These are phyloP conservation scores for Aspergillus oerlinghausenensis DNA, from an alignment of 2,329 filamentous ascomycete species.

Conservation along the genomic window DNA sequence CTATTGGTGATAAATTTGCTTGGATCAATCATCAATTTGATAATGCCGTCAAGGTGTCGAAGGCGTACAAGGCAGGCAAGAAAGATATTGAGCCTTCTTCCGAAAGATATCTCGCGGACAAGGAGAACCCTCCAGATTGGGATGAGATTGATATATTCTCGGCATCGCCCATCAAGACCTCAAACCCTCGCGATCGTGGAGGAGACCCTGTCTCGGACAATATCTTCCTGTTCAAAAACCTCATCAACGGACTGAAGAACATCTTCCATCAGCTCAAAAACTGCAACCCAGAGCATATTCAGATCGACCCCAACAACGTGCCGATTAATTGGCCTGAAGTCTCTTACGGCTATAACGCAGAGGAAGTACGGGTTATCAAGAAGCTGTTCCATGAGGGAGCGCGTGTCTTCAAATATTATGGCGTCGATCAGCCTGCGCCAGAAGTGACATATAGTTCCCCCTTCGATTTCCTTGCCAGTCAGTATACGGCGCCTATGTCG, in stretches of 20 bases:
- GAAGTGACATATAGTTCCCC: constrained; percentile 74
- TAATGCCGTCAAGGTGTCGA: constrained; percentile 90
- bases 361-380: constrained; percentile 93
- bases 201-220: constrained; percentile 92
- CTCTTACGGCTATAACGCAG: constrained; percentile 91
- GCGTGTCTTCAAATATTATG: constrained; percentile 95
- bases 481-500: constrained; percentile 87
- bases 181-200: constrained; percentile 81
- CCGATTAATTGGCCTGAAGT: constrained; percentile 93
- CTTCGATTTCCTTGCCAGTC: constrained; percentile 88
- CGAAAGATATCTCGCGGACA: constrained; percentile 81
- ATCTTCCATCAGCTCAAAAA: constrained; percentile 92
- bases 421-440: constrained; percentile 70
- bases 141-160: constrained; percentile 97
- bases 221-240: constrained; percentile 94
- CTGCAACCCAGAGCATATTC: constrained; percentile 68
- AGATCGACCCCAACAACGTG: constrained; percentile 71
- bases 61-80: constrained; percentile 72
- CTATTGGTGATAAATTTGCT: constrained; percentile 96
- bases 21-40: constrained; percentile 95
- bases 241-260: constrained; percentile 93
- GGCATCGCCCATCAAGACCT: constrained; percentile 92
- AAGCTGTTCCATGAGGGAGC: constrained; percentile 97
- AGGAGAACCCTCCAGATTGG: constrained; percentile 80
- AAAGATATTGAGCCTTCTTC: constrained; percentile 61